phyloP scores from a whole-genome alignment of 2,329 filamentous ascomycete species.

The Biscogniauxia marginata region DNA sequence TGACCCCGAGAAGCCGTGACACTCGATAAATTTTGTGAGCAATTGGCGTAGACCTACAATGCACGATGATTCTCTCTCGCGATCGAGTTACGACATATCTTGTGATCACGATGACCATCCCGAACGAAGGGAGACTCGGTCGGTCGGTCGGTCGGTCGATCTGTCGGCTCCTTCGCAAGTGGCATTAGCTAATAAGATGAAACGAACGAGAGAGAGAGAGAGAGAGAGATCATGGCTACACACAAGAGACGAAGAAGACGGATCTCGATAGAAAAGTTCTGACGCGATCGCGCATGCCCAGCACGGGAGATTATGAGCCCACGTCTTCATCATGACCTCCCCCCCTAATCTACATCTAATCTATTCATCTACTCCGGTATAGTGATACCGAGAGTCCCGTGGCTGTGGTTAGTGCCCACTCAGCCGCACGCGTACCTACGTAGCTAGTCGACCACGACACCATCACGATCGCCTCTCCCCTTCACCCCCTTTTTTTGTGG shows the following conservation, averaged over 20 bases:
- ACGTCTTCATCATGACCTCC: no score
- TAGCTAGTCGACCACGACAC: neutral
- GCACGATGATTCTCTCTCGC: no score
- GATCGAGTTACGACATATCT: neutral
- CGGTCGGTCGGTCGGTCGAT: neutral
- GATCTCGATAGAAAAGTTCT: neutral
- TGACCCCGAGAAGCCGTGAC: neutral
- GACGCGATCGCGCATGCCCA: neutral
- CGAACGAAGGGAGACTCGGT: neutral
- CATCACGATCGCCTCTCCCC: neutral
- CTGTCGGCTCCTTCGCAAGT: neutral
- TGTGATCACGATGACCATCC: neutral
- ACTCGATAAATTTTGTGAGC: neutral
- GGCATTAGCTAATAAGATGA: neutral
- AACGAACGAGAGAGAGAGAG: neutral
- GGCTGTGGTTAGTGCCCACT: neutral
- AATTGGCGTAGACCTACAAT: neutral
- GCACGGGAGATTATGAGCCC: neutral
- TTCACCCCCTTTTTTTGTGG: neutral
- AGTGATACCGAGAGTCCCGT: neutral
- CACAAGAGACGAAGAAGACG: no score
- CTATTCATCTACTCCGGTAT: neutral
- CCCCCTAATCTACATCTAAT: neutral
- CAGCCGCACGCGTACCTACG: neutral
- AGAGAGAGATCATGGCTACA: neutral